Evolutionary conservation across 257 asterid species (phyloP).

Genomic region (Asclepias syriaca): DNA sequence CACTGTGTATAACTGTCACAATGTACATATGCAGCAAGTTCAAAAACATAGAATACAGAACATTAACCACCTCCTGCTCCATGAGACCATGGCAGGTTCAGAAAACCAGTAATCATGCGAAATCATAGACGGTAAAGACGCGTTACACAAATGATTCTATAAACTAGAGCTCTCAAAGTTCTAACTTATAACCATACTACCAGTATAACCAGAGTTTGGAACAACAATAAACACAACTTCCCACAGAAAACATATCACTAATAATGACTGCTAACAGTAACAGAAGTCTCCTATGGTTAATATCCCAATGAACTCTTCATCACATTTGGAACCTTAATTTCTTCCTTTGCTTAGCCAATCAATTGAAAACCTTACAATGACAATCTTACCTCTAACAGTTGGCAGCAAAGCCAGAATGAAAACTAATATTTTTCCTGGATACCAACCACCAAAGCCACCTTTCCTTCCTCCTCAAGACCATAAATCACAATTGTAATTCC

Average conservation of each 20-base stretch:
- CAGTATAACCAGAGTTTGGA: not conserved
- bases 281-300: not conserved
- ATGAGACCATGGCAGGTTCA: not conserved
- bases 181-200: not conserved
- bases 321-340: not conserved
- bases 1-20: not conserved
- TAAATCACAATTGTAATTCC: not conserved
- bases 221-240: not conserved
- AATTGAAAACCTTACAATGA: not conserved
- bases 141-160: not conserved
- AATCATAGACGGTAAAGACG: not conserved
- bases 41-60: conserved; percentile 7
- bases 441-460: not conserved
- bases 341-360: not conserved
- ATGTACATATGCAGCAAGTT: not conserved
- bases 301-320: not conserved
- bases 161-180: not conserved
- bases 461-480: not conserved
- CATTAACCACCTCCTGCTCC: not conserved
- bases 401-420: not conserved
- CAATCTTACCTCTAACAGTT: not conserved
- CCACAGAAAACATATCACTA: not conserved
- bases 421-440: not conserved
- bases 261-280: not conserved
- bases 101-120: not conserved